Percentiles rank a stretch among this genome's conserved stretches.
Conservation (phyloP, 2,329 filamentous ascomycete species). For the Monosporascus sp. region DNA sequence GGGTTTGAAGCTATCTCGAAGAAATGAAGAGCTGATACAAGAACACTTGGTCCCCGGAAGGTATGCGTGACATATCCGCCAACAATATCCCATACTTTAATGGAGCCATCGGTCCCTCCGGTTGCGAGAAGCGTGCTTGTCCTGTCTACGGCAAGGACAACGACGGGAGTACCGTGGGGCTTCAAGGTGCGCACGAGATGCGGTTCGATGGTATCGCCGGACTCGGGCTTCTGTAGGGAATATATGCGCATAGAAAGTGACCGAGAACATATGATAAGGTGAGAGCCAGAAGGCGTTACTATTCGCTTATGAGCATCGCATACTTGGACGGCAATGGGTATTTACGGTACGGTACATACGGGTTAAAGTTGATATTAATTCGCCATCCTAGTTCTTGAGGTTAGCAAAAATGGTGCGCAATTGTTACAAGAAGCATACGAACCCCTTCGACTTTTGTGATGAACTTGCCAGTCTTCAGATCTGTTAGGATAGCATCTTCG, state of each 20-base stretch:
- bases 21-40: constrained; percentile 87
- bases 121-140: constrained; percentile 89
- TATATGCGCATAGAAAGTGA: constrained; percentile 96
- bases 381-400: constrained; percentile 58
- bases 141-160: constrained; percentile 76
- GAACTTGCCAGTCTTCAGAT: constrained; percentile 76
- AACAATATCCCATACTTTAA: constrained; percentile 94
- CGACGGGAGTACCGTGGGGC: constrained; percentile 83
- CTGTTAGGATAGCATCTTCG: constrained; percentile 84
- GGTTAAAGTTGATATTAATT: constrained; percentile 69
- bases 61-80: constrained; percentile 92
- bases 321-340: constrained; percentile 1
- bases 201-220: constrained; percentile 53
- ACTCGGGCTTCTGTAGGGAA: constrained; percentile 56
- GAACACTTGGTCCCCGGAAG: constrained; percentile 85
- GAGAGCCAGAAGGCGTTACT: constrained; percentile 85
- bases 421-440: constrained; percentile 19
- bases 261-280: constrained; percentile 85
- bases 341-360: constrained; percentile 34
- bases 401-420: constrained; percentile 16
- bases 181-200: constrained; percentile 76
- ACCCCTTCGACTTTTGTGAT: constrained; percentile 85
- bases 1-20: constrained; percentile 63
- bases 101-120: constrained; percentile 84
- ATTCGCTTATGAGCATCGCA: constrained; percentile 13